A percentile compares a stretch with the other conserved stretches of the same genome.
Evolutionary conservation across 1,284 basidiomycete species (phyloP).

Genomic region (Cutaneotrichosporon sp.): DNA sequence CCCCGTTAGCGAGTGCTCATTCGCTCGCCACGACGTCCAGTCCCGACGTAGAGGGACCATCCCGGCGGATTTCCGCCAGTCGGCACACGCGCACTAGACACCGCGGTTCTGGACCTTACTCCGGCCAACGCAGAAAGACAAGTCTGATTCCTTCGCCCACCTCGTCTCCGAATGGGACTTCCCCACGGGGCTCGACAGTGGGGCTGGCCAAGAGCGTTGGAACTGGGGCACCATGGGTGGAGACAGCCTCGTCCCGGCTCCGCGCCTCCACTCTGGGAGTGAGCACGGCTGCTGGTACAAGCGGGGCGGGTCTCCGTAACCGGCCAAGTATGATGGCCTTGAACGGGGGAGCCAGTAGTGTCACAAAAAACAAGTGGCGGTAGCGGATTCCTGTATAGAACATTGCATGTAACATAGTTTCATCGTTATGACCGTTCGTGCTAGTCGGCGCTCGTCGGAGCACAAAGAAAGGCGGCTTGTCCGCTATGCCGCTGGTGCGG

Average conservation of each 20-base stretch:
- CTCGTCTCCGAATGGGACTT: conserved; percentile 6
- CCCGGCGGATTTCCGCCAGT: conserved; percentile 10
- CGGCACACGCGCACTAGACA: conserved; percentile 13
- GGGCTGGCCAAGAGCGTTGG: conserved; percentile 1
- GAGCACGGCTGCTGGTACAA: not conserved
- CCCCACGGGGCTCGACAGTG: conserved; percentile 4
- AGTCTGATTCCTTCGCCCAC: conserved; percentile 12
- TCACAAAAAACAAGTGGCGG: too few relatives aligned
- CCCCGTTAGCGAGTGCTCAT: not conserved
- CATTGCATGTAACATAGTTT: too few relatives aligned
- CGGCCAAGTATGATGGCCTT: too few relatives aligned
- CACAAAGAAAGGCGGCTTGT: too few relatives aligned
- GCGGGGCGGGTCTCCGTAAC: conserved; percentile 1
- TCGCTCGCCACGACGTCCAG: conserved; percentile 9
- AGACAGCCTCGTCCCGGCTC: too few relatives aligned
- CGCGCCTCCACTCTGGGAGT: not conserved
- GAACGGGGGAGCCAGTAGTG: too few relatives aligned
- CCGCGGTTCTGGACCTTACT: conserved; percentile 13
- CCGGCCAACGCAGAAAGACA: conserved; percentile 6
- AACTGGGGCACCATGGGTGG: too few relatives aligned
- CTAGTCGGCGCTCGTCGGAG: too few relatives aligned
- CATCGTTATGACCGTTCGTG: too few relatives aligned
- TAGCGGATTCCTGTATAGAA: too few relatives aligned
- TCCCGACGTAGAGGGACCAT: too few relatives aligned
- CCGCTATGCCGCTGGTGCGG: too few relatives aligned